Base-by-base conservation (phyloP, 305 asterid genomes). In the Fraxinus nigra region DNA sequence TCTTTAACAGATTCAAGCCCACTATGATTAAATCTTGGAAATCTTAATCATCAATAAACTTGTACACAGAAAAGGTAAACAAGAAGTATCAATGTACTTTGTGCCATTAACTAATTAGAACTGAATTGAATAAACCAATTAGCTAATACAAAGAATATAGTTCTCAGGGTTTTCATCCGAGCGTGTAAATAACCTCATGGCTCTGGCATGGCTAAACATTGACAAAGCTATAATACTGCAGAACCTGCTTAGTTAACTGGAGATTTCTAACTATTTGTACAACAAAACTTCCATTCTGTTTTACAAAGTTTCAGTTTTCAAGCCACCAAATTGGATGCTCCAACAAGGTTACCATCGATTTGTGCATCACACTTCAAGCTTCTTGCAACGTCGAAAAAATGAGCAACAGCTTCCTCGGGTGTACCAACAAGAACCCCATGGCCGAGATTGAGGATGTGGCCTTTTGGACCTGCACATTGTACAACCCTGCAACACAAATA, bases 401-500 rank as follows among this genome's bases (percentile, higher is more conserved):
- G 98, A 72, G 97, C 91, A 40, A 94, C 98, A 6, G 98, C 94
- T 77, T 93, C 98, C 83, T 94, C 98, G 0, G 97, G 99, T 5
- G 98, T 93, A 77, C 98, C 97, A 0, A 94, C 99, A 72, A 93
- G 99, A 88, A 96, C 98, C 72, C 99, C 98, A 24, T 94, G 98
- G 82, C 98, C 98, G 75, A 94, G 91, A 89, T 94, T 94, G 78
- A 94, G 97, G 69, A 96, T 96, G 85, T 94, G 98, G 72, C 98
- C 97, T 82, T 85, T 90, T 9, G 81, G 87, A 74, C 98, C 99
- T 7, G 98, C 98, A 82, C 89, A 84, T 73, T 86, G 86, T 18
- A 93, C 96, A 80, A 94, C 99, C 97, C 97, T 95, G 84, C 82
- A 81, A 80, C 80, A 85, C 1, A 54, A 48, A 85, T 33, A 28